phyloP scores from a whole-genome alignment of 2,329 filamentous ascomycete genomes.

The Exutisphaerella laricina region DNA sequence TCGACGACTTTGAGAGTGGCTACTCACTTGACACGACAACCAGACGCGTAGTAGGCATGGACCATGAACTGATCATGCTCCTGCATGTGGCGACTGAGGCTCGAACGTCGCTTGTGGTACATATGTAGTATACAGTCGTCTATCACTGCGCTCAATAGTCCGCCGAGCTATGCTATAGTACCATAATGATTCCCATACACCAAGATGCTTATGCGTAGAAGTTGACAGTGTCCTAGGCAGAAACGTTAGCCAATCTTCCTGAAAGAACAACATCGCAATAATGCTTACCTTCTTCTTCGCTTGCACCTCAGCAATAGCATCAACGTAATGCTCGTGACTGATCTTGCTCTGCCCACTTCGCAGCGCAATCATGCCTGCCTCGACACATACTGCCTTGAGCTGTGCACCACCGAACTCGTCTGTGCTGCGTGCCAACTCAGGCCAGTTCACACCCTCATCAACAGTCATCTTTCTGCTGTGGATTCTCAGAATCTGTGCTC shows the following conservation, averaged over 20 bases:
- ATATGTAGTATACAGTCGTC: conserved; percentile 15
- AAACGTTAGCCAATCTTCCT: conserved; percentile 9
- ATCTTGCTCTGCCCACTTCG: conserved; percentile 94
- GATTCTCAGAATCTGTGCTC: conserved; percentile 94
- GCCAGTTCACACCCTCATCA: conserved; percentile 89
- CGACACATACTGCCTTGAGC: conserved; percentile 96
- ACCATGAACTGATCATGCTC: too few relatives aligned
- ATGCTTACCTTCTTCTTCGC: conserved; percentile 75
- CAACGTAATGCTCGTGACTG: conserved; percentile 96
- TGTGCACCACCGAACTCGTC: conserved; percentile 98
- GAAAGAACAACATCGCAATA: background rate
- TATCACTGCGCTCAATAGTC: conserved; percentile 7
- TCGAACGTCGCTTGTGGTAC: background rate
- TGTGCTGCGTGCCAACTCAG: conserved; percentile 88
- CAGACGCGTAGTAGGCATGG: too few relatives aligned
- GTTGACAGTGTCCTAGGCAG: conserved; percentile 32
- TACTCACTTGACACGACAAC: too few relatives aligned
- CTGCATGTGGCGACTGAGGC: background rate
- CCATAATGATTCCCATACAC: background rate
- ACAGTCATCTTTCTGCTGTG: conserved; percentile 99
- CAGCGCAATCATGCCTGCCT: conserved; percentile 98
- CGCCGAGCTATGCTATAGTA: conserved; percentile 8
- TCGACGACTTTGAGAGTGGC: too few relatives aligned
- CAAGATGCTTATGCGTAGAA: conserved; percentile 30
- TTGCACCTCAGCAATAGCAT: conserved; percentile 94